These are phyloP conservation scores for Ophiostoma ips DNA, from an alignment of 2,329 filamentous ascomycete species.

Conservation along the genomic window DNA sequence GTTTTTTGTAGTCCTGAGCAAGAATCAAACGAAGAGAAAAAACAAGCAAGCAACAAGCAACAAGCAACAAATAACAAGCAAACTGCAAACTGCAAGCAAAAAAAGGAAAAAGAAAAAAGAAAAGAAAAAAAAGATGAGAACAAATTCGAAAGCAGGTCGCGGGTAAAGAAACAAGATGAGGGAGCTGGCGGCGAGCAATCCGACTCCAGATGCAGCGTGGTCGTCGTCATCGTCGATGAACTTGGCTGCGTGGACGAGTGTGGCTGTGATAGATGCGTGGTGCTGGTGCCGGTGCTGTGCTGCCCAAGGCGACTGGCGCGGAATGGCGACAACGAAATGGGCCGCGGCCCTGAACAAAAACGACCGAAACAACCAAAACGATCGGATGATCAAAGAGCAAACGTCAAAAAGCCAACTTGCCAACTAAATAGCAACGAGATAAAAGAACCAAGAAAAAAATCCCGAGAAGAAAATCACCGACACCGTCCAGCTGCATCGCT, in stretches of 20 bases:
- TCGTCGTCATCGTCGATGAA: neutral
- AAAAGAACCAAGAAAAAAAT: slow-evolving; percentile 9
- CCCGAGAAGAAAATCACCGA: slow-evolving; percentile 11
- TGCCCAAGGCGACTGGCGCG: neutral
- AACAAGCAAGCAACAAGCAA: neutral
- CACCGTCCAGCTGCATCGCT: slow-evolving; percentile 14
- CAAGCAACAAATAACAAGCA: neutral
- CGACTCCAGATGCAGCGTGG: too few species aligned
- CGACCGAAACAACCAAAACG: too few species aligned
- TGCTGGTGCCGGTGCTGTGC: too few species aligned
- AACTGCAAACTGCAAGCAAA: neutral
- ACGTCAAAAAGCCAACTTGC: neutral
- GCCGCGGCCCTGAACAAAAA: too few species aligned
- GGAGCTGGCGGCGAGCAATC: slow-evolving; percentile 7
- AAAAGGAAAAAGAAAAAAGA: slow-evolving; percentile 1
- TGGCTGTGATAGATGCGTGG: too few species aligned
- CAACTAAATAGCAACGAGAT: slow-evolving; percentile 6
- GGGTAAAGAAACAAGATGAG: slow-evolving; percentile 5
- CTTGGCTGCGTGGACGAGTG: neutral
- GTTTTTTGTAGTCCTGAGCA: neutral
- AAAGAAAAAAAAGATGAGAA: neutral
- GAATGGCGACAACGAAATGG: slow-evolving; percentile 7
- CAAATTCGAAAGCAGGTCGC: neutral
- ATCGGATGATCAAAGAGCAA: neutral
- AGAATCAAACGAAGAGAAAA: neutral